Evolutionary conservation across 352 stramenopile genomes (phyloP).

Genomic region (Pythium pectinolyticum): DNA sequence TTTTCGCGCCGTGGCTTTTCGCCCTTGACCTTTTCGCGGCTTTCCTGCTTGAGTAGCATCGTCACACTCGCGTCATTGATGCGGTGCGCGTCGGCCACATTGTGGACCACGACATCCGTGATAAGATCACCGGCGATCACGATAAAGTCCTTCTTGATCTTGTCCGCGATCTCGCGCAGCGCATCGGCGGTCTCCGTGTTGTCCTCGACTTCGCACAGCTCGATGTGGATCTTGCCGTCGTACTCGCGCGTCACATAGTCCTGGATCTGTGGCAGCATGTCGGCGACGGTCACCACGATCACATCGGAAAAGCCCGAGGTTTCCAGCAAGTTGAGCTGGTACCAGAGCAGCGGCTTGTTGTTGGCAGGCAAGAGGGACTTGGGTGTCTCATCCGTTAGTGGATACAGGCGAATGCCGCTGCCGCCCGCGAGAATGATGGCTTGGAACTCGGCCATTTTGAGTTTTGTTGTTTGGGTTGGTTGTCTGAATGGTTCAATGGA

Average conservation of each 20-base stretch:
- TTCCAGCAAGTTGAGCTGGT: slow-evolving; percentile 80
- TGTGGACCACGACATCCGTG: slow-evolving; percentile 78
- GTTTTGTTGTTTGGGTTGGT: slow-evolving; percentile 1
- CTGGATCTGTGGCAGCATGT: slow-evolving; percentile 65
- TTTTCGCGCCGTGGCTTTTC: slow-evolving; percentile 77
- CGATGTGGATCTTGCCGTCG: slow-evolving; percentile 78
- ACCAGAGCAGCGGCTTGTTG: slow-evolving; percentile 71
- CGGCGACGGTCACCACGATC: slow-evolving; percentile 62
- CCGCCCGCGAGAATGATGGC: slow-evolving; percentile 80
- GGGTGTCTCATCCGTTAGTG: slow-evolving; percentile 74
- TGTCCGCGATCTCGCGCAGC: slow-evolving; percentile 66
- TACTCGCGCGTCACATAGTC: slow-evolving; percentile 79
- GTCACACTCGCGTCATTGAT: slow-evolving; percentile 83
- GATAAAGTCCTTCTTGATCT: slow-evolving; percentile 83
- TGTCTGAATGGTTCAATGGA: neutral
- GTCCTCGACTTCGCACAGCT: slow-evolving; percentile 70
- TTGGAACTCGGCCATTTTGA: slow-evolving; percentile 78
- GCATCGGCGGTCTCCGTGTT: slow-evolving; percentile 77
- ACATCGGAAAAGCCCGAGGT: slow-evolving; percentile 76
- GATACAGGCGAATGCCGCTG: slow-evolving; percentile 76
- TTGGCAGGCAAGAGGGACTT: slow-evolving; percentile 72
- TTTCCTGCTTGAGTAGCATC: slow-evolving; percentile 76
- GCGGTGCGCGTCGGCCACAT: slow-evolving; percentile 79
- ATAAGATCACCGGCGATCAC: slow-evolving; percentile 77
- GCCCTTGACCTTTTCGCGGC: slow-evolving; percentile 43